Conservation (phyloP, 441 rosid genomes). For the Gossypium trilobum region DNA sequence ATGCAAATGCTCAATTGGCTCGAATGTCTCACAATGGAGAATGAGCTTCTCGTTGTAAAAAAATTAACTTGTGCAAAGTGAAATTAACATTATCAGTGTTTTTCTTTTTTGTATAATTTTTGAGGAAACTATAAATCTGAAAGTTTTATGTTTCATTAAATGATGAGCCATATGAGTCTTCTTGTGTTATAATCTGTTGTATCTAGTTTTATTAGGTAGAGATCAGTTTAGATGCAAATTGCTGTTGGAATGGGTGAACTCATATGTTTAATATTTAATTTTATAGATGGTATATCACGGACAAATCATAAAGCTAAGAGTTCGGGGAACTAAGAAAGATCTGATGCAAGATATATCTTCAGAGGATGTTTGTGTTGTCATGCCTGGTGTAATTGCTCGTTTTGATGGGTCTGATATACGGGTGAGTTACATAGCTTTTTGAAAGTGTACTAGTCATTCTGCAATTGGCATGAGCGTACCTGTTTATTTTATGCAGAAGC, state of each 20-base stretch:
- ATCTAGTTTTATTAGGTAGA: background rate
- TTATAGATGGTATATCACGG: conserved; percentile 53
- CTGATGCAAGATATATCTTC: conserved; percentile 15
- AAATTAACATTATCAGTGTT: background rate
- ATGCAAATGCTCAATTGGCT: background rate
- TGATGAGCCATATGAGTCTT: background rate
- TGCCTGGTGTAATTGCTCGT: conserved; percentile 78
- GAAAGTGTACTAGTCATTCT: background rate
- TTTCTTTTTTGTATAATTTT: background rate
- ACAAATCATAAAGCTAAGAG: conserved; percentile 58
- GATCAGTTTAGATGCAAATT: background rate
- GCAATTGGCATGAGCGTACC: background rate
- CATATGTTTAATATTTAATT: background rate
- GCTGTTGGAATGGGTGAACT: conserved; percentile 1
- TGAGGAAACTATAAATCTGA: too few species aligned
- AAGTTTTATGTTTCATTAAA: background rate
- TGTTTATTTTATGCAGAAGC: background rate
- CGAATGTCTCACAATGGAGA: background rate
- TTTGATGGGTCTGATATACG: conserved; percentile 68
- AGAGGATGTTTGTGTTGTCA: conserved; percentile 42
- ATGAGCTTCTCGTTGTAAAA: background rate
- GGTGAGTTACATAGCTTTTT: conserved; percentile 27
- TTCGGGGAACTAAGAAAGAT: conserved; percentile 59
- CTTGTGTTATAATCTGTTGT: background rate
- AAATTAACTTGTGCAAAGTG: background rate